Conservation (phyloP, 495 filamentous ascomycete species). For the Daldinia childiae region DNA sequence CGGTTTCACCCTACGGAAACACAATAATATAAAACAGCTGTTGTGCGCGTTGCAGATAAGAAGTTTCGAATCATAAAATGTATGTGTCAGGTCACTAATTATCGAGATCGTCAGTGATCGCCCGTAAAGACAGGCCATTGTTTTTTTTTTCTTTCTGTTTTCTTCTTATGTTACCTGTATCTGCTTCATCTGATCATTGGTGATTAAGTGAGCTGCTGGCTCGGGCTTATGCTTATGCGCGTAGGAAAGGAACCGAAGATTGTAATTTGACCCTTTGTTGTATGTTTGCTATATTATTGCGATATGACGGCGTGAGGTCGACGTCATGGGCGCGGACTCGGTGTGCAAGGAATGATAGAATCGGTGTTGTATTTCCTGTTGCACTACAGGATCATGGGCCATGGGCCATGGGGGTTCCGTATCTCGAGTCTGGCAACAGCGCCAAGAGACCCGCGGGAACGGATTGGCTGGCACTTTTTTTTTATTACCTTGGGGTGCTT, state of each 20-base stretch:
- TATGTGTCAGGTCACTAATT: slow-evolving; percentile 5
- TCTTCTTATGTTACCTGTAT: neutral
- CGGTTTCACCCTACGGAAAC: neutral
- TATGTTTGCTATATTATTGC: slow-evolving; percentile 25
- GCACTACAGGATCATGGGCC: neutral
- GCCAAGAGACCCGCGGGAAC: slow-evolving; percentile 35
- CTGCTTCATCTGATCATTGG: neutral
- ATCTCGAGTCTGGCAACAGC: slow-evolving; percentile 25
- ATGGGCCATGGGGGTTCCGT: slow-evolving; percentile 15
- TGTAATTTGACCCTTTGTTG: slow-evolving; percentile 15
- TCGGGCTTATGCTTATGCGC: neutral
- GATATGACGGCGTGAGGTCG: slow-evolving; percentile 16
- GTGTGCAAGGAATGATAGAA: slow-evolving; percentile 35
- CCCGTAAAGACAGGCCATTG: neutral
- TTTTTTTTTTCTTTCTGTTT: neutral
- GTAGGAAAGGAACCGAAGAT: slow-evolving; percentile 15
- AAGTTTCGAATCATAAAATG: neutral
- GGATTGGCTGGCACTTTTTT: slow-evolving; percentile 25
- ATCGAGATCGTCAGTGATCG: neutral
- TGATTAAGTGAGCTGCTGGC: neutral
- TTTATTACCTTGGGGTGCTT: slow-evolving; percentile 1
- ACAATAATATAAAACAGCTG: slow-evolving; percentile 4
- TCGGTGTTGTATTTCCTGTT: slow-evolving; percentile 24
- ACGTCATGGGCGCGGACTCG: slow-evolving; percentile 35
- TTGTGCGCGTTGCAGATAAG: neutral